Percentiles rank a stretch among this genome's conserved stretches.
phyloP scores from a whole-genome alignment of 176 grass and related monocot species.

The Oryza brachyantha region DNA sequence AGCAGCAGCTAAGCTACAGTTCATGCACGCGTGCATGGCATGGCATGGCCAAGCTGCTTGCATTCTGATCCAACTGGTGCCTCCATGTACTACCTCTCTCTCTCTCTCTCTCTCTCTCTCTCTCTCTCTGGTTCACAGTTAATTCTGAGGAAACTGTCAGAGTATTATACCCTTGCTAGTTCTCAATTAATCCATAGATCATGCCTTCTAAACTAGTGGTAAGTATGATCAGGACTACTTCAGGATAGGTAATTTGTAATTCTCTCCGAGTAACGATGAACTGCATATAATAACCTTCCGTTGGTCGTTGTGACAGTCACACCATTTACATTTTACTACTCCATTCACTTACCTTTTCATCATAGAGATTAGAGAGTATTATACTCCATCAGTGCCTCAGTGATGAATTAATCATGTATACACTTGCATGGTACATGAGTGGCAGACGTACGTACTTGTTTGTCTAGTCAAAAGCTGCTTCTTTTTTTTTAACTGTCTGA shows the following conservation, averaged over 20 bases:
- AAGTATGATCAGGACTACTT: constrained; percentile 33
- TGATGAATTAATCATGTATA: too few relatives aligned
- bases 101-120: neutral
- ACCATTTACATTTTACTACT: neutral
- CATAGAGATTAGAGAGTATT: too few relatives aligned
- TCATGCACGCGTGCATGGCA: constrained; percentile 20
- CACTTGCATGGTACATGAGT: too few relatives aligned
- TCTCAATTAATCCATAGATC: constrained; percentile 24
- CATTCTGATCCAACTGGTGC: constrained; percentile 17
- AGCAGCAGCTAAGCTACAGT: constrained; percentile 12
- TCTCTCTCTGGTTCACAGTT: neutral
- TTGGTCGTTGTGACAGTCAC: neutral
- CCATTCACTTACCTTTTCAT: neutral
- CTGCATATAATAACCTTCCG: constrained; percentile 35
- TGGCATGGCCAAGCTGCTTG: neutral
- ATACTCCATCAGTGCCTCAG: too few relatives aligned
- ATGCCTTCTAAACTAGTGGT: neutral
- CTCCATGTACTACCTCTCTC: neutral
- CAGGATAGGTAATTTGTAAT: constrained; percentile 38
- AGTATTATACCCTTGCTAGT: neutral
- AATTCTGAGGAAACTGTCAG: constrained; percentile 25
- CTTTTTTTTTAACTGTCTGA: constrained; percentile 41
- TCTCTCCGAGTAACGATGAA: constrained; percentile 19
- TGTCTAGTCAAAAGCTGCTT: constrained; percentile 29
- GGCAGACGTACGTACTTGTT: neutral